A percentile compares a stretch with the other conserved stretches of the same genome.
phyloP scores from a whole-genome alignment of 495 filamentous ascomycete species.

The Aspergillus affinis region DNA sequence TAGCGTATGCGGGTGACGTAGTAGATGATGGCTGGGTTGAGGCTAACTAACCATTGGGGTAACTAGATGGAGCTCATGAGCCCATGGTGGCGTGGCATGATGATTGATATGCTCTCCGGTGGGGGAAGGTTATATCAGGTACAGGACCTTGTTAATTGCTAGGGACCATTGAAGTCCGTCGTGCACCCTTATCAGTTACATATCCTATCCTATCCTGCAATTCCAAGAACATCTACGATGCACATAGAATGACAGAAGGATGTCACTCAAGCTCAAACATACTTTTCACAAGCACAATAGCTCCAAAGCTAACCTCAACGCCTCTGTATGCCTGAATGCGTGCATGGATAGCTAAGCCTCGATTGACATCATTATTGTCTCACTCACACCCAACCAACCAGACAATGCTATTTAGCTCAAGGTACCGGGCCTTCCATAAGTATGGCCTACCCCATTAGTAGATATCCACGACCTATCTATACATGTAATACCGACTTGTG shows the following conservation, averaged over 20 bases:
- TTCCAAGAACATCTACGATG: too few relatives aligned
- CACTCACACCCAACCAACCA: not conserved
- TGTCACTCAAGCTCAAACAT: not conserved
- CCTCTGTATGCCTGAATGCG: too few relatives aligned
- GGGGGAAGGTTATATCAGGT: not conserved
- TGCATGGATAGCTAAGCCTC: not conserved
- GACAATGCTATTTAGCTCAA: not conserved
- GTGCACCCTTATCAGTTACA: too few relatives aligned
- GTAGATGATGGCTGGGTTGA: not conserved
- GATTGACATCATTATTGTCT: not conserved
- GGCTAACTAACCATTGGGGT: not conserved
- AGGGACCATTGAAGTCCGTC: too few relatives aligned
- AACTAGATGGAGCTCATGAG: not conserved
- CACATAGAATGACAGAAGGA: too few relatives aligned
- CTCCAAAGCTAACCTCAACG: not conserved
- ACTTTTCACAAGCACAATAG: not conserved
- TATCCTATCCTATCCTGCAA: too few relatives aligned
- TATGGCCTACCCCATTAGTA: too few relatives aligned
- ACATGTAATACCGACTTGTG: too few relatives aligned
- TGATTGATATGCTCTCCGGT: not conserved
- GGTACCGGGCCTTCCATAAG: too few relatives aligned
- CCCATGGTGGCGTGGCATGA: not conserved
- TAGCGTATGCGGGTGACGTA: not conserved
- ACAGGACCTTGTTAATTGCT: too few relatives aligned
- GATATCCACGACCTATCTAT: too few relatives aligned